Conservation (phyloP, 2,329 filamentous ascomycete genomes). For the Penicillium sclerotiorum region DNA sequence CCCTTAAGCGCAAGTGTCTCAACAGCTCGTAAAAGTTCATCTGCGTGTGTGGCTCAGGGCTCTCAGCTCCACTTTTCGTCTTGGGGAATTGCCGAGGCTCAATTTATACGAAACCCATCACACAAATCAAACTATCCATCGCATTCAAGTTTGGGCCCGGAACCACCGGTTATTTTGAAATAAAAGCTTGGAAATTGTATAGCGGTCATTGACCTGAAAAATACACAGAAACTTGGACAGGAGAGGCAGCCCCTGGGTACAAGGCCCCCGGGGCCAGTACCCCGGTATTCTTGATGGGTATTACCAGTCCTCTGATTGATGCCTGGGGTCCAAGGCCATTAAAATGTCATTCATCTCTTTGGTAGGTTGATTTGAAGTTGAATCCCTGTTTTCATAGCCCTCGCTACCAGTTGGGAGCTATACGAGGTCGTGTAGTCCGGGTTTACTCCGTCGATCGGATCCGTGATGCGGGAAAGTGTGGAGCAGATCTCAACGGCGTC, state of each 20-base stretch:
- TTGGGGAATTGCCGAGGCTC: conserved; percentile 7
- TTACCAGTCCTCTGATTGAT: no score
- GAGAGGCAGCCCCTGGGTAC: no score
- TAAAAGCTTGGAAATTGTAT: neutral
- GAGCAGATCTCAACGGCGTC: no score
- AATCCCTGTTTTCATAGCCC: no score
- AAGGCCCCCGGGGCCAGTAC: no score
- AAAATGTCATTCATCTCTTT: no score
- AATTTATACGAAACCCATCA: conserved; percentile 20
- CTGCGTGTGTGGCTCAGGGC: neutral
- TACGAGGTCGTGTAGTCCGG: neutral
- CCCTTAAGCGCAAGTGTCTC: no score
- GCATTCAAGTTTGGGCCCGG: neutral
- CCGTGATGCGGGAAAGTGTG: conserved; percentile 4
- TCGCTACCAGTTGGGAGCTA: conserved; percentile 5
- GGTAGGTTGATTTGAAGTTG: no score
- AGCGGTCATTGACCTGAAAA: no score
- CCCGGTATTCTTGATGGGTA: no score
- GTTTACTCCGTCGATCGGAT: conserved; percentile 3
- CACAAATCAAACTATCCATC: neutral
- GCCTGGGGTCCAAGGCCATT: neutral
- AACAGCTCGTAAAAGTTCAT: conserved; percentile 1
- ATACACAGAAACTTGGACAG: no score
- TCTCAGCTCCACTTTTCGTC: conserved; percentile 19
- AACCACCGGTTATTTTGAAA: neutral